phyloP scores from a whole-genome alignment of 805 yeast genomes.

The Cyberlindnera mycetangii region DNA sequence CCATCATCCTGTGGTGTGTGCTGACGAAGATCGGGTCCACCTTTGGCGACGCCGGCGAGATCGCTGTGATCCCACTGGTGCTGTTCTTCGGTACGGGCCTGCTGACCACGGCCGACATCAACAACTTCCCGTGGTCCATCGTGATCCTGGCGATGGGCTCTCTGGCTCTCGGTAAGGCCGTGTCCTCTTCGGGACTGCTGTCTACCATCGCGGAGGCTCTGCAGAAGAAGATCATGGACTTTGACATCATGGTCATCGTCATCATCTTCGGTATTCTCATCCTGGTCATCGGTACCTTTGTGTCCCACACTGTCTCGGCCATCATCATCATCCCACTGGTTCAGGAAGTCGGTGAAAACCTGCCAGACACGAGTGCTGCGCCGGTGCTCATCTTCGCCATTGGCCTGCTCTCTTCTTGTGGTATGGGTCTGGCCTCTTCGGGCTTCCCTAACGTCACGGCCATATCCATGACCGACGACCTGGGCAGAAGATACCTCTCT shows the following conservation, averaged over 20 bases:
- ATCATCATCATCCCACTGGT: conserved; percentile 87
- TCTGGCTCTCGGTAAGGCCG: conserved; percentile 89
- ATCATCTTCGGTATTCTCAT: conserved; percentile 81
- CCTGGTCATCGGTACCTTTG: conserved; percentile 87
- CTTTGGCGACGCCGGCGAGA: conserved; percentile 90
- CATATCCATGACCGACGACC: conserved; percentile 86
- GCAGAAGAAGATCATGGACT: conserved; percentile 61
- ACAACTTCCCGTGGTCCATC: conserved; percentile 95
- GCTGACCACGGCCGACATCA: conserved; percentile 79
- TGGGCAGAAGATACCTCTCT: conserved; percentile 83
- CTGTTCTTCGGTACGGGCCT: conserved; percentile 88
- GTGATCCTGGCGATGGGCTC: conserved; percentile 98
- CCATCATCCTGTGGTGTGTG: conserved; percentile 89
- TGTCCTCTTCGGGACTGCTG: conserved; percentile 84
- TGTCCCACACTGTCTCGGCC: conserved; percentile 96
- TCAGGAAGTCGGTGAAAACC: conserved; percentile 74
- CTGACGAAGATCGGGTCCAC: conserved; percentile 65
- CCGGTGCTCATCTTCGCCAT: conserved; percentile 39
- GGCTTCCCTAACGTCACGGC: conserved; percentile 99
- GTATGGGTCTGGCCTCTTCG: conserved; percentile 96
- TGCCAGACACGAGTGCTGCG: conserved; percentile 68
- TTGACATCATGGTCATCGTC: conserved; percentile 63
- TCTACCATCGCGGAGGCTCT: conserved; percentile 71
- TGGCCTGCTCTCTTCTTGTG: conserved; percentile 78
- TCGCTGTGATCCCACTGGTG: conserved; percentile 83